Base-by-base conservation (phyloP, 345 rosid genomes). In the Melaleuca quinquenervia region DNA sequence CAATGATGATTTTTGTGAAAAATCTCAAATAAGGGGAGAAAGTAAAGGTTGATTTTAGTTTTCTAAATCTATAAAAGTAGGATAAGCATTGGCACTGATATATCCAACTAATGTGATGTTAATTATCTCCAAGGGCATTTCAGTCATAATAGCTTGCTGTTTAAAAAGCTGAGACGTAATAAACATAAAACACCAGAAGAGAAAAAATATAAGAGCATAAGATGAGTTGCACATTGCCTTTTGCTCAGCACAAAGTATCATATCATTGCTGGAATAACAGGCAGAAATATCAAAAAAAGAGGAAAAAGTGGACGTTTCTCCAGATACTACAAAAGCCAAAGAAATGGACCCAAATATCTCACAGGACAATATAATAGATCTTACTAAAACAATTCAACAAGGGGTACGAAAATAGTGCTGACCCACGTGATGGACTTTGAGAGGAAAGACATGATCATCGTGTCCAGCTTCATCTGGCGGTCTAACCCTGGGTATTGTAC, bases 401-500 rank as follows among this genome's bases (percentile, higher is more conserved):
- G 21, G 10, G 45, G 84, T 20, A 70, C 5, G 24, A 83, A 78
- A 82, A 84, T 74, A 85, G 58, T 51, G 54, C 55, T 27, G 86
- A 96, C 98, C 98, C 93, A 90, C 70, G 92, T 87, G 51, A 93
- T 92, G 22, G 93, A 91, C 85, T 91, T 92, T n/a, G 98, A 94
- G 82, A 96, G 95, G 90, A 94, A 89, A 41, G 93, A 91, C 98
- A 96, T 94, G 55, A 93, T 92, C 88, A 87, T 88, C 83, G 89
- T 92, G 92, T 96, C 99, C 82, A 95, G 85, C 86, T 89, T 91
- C 99, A 95, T 93, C 90, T 92, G 93, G 85, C 84, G 88, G 90
- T 91, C 92, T 85, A 96, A 88, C 82, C 96, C 96, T 82, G 99
- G 99, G 89, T 95, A 96, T 41, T 94, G 98, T 86, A 96, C 96